Conservation (phyloP, 2,329 filamentous ascomycete species). For the Amauroascus niger region DNA sequence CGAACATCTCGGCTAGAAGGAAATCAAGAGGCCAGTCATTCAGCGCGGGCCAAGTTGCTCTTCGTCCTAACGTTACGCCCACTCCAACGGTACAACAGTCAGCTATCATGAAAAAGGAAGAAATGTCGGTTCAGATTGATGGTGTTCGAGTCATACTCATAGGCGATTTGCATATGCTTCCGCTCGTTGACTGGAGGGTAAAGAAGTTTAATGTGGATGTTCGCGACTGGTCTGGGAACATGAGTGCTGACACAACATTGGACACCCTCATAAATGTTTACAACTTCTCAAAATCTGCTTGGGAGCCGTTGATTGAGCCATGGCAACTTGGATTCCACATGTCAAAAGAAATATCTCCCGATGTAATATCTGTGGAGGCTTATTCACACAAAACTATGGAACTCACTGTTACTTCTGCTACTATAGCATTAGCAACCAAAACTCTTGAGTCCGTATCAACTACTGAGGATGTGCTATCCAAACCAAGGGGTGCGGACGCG, state of each 20-base stretch:
- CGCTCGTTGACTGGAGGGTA: slow-evolving; percentile 85
- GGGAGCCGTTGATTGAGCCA: slow-evolving; percentile 92
- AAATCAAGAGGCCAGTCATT: slow-evolving; percentile 6
- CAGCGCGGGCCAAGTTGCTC: not conserved
- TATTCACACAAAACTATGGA: slow-evolving; percentile 86
- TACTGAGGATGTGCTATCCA: slow-evolving; percentile 84
- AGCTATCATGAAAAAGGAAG: slow-evolving; percentile 57
- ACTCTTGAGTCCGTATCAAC: slow-evolving; percentile 81
- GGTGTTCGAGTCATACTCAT: slow-evolving; percentile 89
- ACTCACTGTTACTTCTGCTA: slow-evolving; percentile 82
- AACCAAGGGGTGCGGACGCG: slow-evolving; percentile 81
- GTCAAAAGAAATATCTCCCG: slow-evolving; percentile 63
- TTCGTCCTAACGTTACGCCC: slow-evolving; percentile 1
- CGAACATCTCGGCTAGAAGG: not conserved
- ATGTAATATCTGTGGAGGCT: slow-evolving; percentile 71
- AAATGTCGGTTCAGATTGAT: slow-evolving; percentile 74
- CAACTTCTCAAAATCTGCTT: slow-evolving; percentile 97
- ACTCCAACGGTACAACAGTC: slow-evolving; percentile 32
- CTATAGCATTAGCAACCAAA: slow-evolving; percentile 85
- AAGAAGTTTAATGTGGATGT: slow-evolving; percentile 80
- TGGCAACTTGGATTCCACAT: slow-evolving; percentile 93
- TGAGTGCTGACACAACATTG: slow-evolving; percentile 81
- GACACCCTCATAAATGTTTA: slow-evolving; percentile 95
- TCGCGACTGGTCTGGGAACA: slow-evolving; percentile 78
- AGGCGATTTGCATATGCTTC: slow-evolving; percentile 89